Evolutionary conservation across 768 basidiomycete species (phyloP).

Genomic region (Tricholoma flavovirens): DNA sequence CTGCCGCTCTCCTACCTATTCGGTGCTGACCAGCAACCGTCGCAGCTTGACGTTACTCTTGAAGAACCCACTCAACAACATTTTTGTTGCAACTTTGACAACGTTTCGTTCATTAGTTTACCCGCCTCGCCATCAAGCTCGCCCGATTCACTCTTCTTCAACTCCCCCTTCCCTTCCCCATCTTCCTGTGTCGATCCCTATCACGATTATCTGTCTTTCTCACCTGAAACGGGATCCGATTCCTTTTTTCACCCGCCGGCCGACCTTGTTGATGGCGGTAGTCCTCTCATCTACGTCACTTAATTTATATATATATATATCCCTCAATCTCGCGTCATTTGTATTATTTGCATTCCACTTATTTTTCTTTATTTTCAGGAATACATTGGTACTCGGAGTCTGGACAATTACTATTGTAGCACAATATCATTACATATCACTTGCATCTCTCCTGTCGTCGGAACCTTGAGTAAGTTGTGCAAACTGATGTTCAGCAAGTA

Average conservation of each 20-base stretch:
- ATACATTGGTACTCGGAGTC: neutral
- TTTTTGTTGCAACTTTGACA: neutral
- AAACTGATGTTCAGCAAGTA: too few relatives aligned
- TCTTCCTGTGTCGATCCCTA: neutral
- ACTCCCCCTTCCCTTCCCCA: neutral
- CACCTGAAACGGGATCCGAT: neutral
- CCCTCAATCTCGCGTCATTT: neutral
- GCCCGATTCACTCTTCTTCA: neutral
- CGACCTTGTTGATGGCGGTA: neutral
- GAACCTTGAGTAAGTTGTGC: too few relatives aligned
- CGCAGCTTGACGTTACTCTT: neutral
- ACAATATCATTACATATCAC: neutral
- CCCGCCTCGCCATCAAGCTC: neutral
- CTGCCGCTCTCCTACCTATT: neutral
- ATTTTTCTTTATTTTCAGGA: neutral
- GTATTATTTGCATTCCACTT: neutral
- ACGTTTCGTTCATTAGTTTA: neutral
- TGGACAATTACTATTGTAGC: neutral
- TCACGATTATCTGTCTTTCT: neutral
- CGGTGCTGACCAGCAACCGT: neutral
- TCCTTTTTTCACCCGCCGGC: neutral
- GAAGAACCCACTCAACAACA: neutral
- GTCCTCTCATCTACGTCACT: neutral
- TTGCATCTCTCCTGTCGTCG: neutral
- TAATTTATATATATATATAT: neutral